Base-by-base conservation (phyloP, 2,329 filamentous ascomycete species). In the Orbilia quercus region DNA sequence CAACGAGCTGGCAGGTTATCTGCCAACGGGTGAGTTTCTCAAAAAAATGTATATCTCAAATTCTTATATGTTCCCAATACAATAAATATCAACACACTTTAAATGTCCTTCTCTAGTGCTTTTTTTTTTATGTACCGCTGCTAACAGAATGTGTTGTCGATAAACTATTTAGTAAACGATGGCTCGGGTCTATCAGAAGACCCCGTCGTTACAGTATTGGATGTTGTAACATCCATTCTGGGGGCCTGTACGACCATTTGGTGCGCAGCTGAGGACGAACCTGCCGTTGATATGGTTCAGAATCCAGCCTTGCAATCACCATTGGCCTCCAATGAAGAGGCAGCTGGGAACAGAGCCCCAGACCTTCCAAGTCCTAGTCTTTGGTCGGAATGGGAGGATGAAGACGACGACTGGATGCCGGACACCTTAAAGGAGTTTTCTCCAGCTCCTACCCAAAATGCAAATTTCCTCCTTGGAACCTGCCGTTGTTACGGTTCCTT, bases 401-500 rank as follows among this genome's bases (percentile, higher is more conserved):
- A 70, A 7, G 64, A 69, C 6, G 54, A 66, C 7, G 62, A 69
- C 14, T 69, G 64, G 64, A 36, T 59, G n/a, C 64, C 64, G 1
- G 47, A 50, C 16, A 69, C 60, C 54, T 53, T 70, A 36, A 14
- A 51, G 40, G 34, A 38, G 12, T 28, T 36, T 7, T 4, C 14
- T 23, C 38, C 51, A 5, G 22, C 20, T 14, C 31, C 34, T 18
- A 38, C 20, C 22, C 14, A 53, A 11, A 9, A n/a, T 7, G 9
- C n/a, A 14, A 11, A 16, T 16, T 14, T 14, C 38, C 20, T 25
- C 45, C 45, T 38, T 62, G 58, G 45, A 53, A 53, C 48, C 23
- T 44, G 48, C 59, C 47, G 47, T 28, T 51, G 58, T 36, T 42
- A 60, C 18, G 31, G 58, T 63, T 53, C 40, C 58, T 51, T 28